Conservation (phyloP, 148 eudicot species). For the Camellia granthamiana region DNA sequence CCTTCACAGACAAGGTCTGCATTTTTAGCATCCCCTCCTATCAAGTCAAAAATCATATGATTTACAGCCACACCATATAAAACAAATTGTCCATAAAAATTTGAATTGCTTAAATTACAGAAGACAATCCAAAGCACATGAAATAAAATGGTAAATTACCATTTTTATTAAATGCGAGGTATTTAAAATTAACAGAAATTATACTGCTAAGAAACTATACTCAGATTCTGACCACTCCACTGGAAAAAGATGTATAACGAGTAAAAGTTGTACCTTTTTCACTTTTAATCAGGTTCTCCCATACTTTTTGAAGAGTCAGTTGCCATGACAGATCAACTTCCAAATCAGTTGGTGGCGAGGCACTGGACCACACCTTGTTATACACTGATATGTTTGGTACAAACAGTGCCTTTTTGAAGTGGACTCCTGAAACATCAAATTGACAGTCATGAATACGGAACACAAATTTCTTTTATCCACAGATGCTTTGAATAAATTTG, state of each 20-base stretch:
- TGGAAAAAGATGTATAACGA: background rate
- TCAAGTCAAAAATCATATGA: slow-evolving; percentile 12
- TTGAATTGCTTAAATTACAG: background rate
- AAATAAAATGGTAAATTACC: background rate
- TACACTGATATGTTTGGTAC: slow-evolving; percentile 92
- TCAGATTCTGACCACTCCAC: background rate
- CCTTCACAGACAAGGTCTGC: slow-evolving; percentile 29
- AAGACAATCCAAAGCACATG: background rate
- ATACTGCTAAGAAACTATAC: background rate
- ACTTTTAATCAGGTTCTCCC: slow-evolving; percentile 63
- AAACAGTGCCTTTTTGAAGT: slow-evolving; percentile 85
- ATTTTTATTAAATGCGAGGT: background rate
- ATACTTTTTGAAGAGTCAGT: slow-evolving; percentile 68
- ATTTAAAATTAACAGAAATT: background rate
- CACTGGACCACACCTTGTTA: slow-evolving; percentile 61
- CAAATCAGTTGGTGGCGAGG: slow-evolving; percentile 42
- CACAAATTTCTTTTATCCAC: background rate
- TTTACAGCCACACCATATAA: background rate
- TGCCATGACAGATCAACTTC: slow-evolving; percentile 93
- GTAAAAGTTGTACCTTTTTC: slow-evolving; percentile 52
- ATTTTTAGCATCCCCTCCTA: slow-evolving; percentile 50
- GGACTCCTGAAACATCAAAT: slow-evolving; percentile 59
- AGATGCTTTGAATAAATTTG: background rate
- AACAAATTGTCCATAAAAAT: background rate
- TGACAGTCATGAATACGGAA: background rate